phyloP scores from a whole-genome alignment of 306 rosid species.

The Sindora glabra region DNA sequence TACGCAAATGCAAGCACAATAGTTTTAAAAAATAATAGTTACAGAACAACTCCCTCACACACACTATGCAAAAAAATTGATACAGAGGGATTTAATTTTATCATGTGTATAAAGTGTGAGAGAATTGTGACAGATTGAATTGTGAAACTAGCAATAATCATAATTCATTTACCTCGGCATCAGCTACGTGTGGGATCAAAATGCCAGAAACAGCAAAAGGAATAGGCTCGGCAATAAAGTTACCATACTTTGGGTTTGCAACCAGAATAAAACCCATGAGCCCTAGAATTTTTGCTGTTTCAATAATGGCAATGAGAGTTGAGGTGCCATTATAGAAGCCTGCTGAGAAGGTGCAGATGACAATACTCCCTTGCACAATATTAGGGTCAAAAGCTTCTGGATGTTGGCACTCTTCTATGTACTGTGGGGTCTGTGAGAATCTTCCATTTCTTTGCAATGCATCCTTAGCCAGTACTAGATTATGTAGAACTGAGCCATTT shows the following conservation, averaged over 20 bases:
- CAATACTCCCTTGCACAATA: conserved; percentile 37
- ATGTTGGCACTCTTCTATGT: conserved; percentile 75
- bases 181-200: conserved; percentile 51
- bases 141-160: too few relatives aligned
- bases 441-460: conserved; percentile 45
- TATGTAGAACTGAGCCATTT: conserved; percentile 28
- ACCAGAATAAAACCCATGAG: conserved; percentile 47
- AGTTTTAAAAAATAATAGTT: too few relatives aligned
- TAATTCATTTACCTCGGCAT: conserved; percentile 79
- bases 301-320: conserved; percentile 41
- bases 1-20: background rate
- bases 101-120: too few relatives aligned
- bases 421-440: conserved; percentile 31
- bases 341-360: conserved; percentile 65
- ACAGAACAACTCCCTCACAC: too few relatives aligned
- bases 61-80: too few relatives aligned
- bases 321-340: conserved; percentile 69
- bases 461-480: conserved; percentile 69
- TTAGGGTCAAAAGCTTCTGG: conserved; percentile 56
- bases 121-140: too few relatives aligned
- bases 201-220: conserved; percentile 58
- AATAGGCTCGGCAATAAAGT: conserved; percentile 61
- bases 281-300: conserved; percentile 46
- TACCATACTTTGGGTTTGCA: conserved; percentile 64
- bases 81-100: too few relatives aligned